Base-by-base conservation (phyloP, 202 grass and related monocot species). In the Elaeis oleifera region DNA sequence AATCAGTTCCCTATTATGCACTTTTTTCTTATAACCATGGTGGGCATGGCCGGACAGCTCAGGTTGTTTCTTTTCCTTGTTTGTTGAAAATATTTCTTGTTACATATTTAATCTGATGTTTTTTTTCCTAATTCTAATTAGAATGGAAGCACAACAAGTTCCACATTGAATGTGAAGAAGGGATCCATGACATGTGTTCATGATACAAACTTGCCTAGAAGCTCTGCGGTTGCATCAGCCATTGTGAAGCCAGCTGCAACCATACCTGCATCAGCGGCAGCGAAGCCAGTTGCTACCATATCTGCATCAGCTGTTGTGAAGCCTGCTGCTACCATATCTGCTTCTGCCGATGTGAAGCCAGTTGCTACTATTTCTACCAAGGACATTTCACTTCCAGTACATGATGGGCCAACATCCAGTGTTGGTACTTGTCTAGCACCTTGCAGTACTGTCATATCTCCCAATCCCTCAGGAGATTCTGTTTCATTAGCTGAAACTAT, bases 401-500 rank as follows among this genome's bases (percentile, higher is more conserved):
- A 78, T 50, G 78, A 70, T 70, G 76, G 71, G 17, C 63, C 69
- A 23, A 51, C 50, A 23, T 49, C 75, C 24, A 71, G 44, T n/a
- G 23, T 60, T 61, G 44, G 66, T 29, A 71, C 81, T 39, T 64
- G 51, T 51, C 50, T 86, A 64, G 72, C 54, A 70, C 82, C 82
- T 27, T 84, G 78, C 77, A 80, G 59, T 50, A 87, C 51, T 20
- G 71, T 81, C 16, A 48, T 60, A 54, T 88, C 92, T n/a, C 94
- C 94, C 62, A 78, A 50, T 65, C 56, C 63, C 23, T 86, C 88
- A 13, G 73, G 65, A 52, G 88, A 89, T 54, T 99, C 94, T 20
- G 66, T 71, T 58, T 90, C 83, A n/a, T 22, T 74, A 18, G 89
- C 85, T n/a, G 94, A 86, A 36, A 99, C 94, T 11, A 89, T 92